Evolutionary conservation across 2,329 filamentous ascomycete species (phyloP), one percentile per base, ranked within the genome.

Genomic region (Apiospora marii): DNA sequence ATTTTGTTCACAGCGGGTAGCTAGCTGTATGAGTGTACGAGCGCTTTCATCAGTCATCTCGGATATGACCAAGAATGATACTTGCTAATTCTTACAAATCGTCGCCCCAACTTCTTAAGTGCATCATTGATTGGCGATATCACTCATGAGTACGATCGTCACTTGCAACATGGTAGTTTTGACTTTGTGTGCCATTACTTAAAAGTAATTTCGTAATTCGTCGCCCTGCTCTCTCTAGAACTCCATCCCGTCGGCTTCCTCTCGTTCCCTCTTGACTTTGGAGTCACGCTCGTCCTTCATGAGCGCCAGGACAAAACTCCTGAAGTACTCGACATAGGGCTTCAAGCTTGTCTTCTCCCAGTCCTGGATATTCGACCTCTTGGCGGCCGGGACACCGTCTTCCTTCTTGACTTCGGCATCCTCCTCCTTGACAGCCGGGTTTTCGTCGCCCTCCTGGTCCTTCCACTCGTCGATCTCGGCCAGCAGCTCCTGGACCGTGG

Each of bases 341-440:
- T 93, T 97, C 79, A 99, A 83, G 76, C 94, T 94, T 34, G 96
- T 99, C 90, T 98, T 99, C 84, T 99, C 96, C 92, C 96, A 98
- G 80, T 99, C 96, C 76, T 92, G 89, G 68, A 93, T 78, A 72
- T 84, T 85, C 78, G 87, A 90, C 72, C 78, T 81, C 71, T 72
- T 71, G 24, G 44, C 16, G 41, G 53, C 13, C 10, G 69, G 48
- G 27, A 75, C 74, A 1, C 76, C 79, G 24, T 82, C 81, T 64
- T 79, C 81, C 74, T 85, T 80, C 61, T 73, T 75, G 34, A 73
- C 75, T 8, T 61, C 53, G 41, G 76, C 76, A 14, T 74, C 77
- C 46, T 49, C 84, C 6, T 77, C 80, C 49, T 82, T 79, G 7
- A 67, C 72, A 12, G 12, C 46, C 3, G 16, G 1, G n/a, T 85